phyloP scores from a whole-genome alignment of 805 yeast species.

The fission yeast (Schizosaccharomyces pombe) region DNA sequence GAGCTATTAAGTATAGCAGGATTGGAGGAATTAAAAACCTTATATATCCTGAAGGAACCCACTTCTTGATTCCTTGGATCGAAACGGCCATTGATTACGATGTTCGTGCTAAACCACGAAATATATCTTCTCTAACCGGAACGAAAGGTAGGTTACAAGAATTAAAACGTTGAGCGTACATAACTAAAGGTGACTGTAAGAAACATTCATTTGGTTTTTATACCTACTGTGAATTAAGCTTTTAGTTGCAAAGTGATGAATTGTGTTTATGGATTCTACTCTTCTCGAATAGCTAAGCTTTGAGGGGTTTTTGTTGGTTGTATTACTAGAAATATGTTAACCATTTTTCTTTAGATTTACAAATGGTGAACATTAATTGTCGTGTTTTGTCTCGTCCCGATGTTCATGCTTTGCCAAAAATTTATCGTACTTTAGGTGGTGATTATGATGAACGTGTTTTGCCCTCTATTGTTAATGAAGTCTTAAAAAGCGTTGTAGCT shows the following conservation, averaged over 20 bases:
- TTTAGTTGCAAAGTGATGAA: too few species aligned
- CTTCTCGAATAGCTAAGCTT: too few species aligned
- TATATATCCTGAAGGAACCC: constrained; percentile 85
- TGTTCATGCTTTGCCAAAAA: constrained; percentile 49
- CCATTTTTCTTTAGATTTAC: constrained; percentile 32
- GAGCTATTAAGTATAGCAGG: constrained; percentile 86
- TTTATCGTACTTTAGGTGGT: constrained; percentile 75
- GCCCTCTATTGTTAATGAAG: constrained; percentile 96
- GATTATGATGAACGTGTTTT: constrained; percentile 93
- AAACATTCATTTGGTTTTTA: too few species aligned
- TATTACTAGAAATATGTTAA: background rate
- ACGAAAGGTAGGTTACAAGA: constrained; percentile 28
- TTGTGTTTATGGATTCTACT: too few species aligned
- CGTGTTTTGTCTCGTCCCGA: constrained; percentile 86
- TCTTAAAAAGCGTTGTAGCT: constrained; percentile 85
- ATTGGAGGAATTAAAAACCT: constrained; percentile 59
- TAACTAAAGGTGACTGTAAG: too few species aligned
- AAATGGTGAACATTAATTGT: constrained; percentile 98
- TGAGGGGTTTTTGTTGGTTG: background rate
- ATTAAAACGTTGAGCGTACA: too few species aligned
- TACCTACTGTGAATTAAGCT: too few species aligned
- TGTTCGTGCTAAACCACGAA: constrained; percentile 91
- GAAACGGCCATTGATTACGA: constrained; percentile 84
- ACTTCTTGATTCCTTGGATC: constrained; percentile 78
- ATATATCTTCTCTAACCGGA: constrained; percentile 86